Evolutionary conservation across 2,329 filamentous ascomycete genomes (phyloP), one percentile per base, ranked within the genome.

Genomic region (Mycocentrospora acerina): DNA sequence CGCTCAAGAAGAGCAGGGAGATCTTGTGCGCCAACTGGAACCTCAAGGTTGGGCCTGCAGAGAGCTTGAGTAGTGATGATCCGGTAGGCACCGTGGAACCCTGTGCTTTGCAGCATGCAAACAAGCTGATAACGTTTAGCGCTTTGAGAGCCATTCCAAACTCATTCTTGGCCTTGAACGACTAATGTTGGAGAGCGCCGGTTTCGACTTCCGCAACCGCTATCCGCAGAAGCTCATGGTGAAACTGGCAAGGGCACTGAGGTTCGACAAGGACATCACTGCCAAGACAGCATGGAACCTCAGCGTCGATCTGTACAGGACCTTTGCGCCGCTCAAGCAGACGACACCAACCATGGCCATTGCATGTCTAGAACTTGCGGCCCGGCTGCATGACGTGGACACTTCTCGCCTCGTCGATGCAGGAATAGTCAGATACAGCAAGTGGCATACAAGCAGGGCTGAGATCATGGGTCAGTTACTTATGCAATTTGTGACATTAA

Each of bases 1-100:
- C 93, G 0, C 80, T 96, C 52, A 98, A 98, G 71, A 97, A 97
- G 73, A 95, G 89, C 3, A 83, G 81, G 41, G 93, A 98, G 48
- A 94, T 98, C 45, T 75, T 97, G 12, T 94, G 89, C 42, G 90
- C 90, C 1, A 85, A 88, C 16, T 89, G 91, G 69, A 96, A 95
- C 60, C 72, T 95, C 25, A 93, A 90, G 69, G 79, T 75, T 69
- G 61, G 80, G 57, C 52, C 84, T 70, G 65, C 86, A 67, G 77
- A 89, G 68, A 68, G 86, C 66, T 64, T 84, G 25, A 85, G 85
- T 13, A 80, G 87, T 3, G 91, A 97, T 66, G 90, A 96, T 67
- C 84, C 85, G 64, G 87, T 90, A 70, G 43, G 77, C 59, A 29
- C 32, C n/a, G n/a, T n/a, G n/a, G 9, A 27, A 24, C 29, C 46